Conservation (phyloP, 116 monocot genomes). For the Cymodocea nodosa region DNA sequence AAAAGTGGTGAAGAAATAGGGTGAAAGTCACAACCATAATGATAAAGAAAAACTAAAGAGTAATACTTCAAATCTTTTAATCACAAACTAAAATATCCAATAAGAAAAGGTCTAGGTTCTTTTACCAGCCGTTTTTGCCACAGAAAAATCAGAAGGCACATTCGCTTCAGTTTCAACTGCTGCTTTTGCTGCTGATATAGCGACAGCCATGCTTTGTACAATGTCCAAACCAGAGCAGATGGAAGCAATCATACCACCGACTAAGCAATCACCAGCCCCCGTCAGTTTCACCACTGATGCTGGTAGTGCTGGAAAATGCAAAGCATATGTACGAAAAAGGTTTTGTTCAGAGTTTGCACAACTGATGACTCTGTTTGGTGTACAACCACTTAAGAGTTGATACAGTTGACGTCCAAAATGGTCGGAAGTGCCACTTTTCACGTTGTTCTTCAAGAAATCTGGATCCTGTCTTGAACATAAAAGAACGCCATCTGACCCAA, state of each 20-base stretch:
- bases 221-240: constrained; percentile 48
- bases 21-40: neutral
- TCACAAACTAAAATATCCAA: neutral
- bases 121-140: constrained; percentile 29
- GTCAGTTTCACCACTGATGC: constrained; percentile 52
- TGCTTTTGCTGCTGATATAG: constrained; percentile 48
- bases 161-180: constrained; percentile 56
- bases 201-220: constrained; percentile 47
- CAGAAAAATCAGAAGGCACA: constrained; percentile 31
- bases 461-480: constrained; percentile 36
- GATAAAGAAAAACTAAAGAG: neutral
- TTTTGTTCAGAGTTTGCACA: constrained; percentile 3
- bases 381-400: constrained; percentile 17
- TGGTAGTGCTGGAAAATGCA: constrained; percentile 57
- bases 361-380: constrained; percentile 4
- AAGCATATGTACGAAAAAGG: constrained; percentile 13
- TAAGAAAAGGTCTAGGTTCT: neutral
- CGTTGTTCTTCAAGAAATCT: constrained; percentile 14
- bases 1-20: no score
- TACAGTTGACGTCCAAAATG: constrained; percentile 6
- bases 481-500: constrained; percentile 55
- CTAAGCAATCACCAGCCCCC: constrained; percentile 84
- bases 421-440: constrained; percentile 4
- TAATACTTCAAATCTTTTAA: neutral
- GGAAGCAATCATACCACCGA: constrained; percentile 62